Percentiles rank a stretch among this genome's conserved stretches.
These are phyloP conservation scores for Poronia punctata DNA, from an alignment of 495 filamentous ascomycete genomes.

Conservation along the genomic window DNA sequence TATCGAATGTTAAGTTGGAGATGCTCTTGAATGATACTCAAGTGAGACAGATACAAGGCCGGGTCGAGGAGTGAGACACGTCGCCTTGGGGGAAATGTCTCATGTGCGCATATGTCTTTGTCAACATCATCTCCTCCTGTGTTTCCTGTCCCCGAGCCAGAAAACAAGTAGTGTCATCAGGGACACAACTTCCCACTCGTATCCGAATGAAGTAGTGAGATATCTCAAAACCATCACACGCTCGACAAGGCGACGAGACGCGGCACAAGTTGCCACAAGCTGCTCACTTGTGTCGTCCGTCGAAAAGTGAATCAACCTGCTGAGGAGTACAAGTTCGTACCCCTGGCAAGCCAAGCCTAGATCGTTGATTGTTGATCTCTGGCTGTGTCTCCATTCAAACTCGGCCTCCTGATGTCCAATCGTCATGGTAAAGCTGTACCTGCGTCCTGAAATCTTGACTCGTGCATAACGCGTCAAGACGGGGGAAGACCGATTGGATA, in stretches of 20 bases:
- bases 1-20: no score
- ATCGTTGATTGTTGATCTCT: slow-evolving; percentile 1
- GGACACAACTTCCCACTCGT: slow-evolving; percentile 9
- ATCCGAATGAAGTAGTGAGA: slow-evolving; percentile 6
- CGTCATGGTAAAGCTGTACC: slow-evolving; percentile 8
- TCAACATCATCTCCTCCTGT: slow-evolving; percentile 1
- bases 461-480: slow-evolving; percentile 2
- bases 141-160: slow-evolving; percentile 9
- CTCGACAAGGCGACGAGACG: slow-evolving; percentile 7
- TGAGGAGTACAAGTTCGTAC: slow-evolving; percentile 8
- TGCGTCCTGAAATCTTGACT: slow-evolving; percentile 1
- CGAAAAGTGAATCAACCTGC: not conserved
- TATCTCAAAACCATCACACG: slow-evolving; percentile 1
- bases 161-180: slow-evolving; percentile 6
- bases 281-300: no score
- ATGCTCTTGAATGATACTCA: no score
- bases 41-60: no score
- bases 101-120: slow-evolving; percentile 4
- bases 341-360: slow-evolving; percentile 5
- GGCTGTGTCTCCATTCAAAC: slow-evolving; percentile 9
- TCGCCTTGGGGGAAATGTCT: not conserved
- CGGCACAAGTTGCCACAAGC: no score
- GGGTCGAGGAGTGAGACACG: no score
- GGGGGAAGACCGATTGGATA: slow-evolving; percentile 2
- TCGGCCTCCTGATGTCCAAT: not conserved